These are phyloP conservation scores for Cutaneotrichosporon cutaneum DNA, from an alignment of 1,284 basidiomycete genomes.

Conservation along the genomic window DNA sequence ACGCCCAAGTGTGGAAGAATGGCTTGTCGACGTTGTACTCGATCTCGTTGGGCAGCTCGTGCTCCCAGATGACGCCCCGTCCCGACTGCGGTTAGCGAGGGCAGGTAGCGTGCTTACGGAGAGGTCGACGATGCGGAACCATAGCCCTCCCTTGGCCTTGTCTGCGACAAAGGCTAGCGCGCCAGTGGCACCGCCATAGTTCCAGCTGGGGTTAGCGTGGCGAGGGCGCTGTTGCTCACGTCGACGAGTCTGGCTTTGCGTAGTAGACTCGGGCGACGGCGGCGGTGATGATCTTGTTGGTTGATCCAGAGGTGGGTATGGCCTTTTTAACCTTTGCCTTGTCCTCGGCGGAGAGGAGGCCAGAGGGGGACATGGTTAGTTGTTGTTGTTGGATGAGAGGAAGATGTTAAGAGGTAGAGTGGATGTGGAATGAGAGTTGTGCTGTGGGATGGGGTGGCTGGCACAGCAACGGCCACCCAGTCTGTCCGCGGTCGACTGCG, in stretches of 20 bases:
- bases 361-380: constrained; percentile 26
- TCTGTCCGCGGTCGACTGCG: background rate
- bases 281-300: constrained; percentile 71
- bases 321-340: constrained; percentile 71
- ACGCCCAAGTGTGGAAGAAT: constrained; percentile 90
- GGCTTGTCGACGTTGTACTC: constrained; percentile 82
- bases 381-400: background rate
- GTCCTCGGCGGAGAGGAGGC: constrained; percentile 65
- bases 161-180: constrained; percentile 72
- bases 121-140: constrained; percentile 77
- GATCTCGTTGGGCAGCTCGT: constrained; percentile 84
- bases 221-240: constrained; percentile 20
- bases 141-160: constrained; percentile 61
- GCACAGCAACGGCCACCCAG: constrained; percentile 1
- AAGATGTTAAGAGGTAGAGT: constrained; percentile 1
- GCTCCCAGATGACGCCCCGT: constrained; percentile 87
- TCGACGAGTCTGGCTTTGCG: constrained; percentile 35
- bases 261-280: constrained; percentile 83
- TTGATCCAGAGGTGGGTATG: constrained; percentile 55
- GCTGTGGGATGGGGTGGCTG: background rate
- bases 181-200: constrained; percentile 80
- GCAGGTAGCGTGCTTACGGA: constrained; percentile 46
- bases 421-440: constrained; percentile 1
- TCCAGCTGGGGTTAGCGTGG: constrained; percentile 60
- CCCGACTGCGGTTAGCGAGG: constrained; percentile 59